These are phyloP conservation scores for Neurospora sp. DNA, from an alignment of 495 filamentous ascomycete genomes.

Conservation along the genomic window DNA sequence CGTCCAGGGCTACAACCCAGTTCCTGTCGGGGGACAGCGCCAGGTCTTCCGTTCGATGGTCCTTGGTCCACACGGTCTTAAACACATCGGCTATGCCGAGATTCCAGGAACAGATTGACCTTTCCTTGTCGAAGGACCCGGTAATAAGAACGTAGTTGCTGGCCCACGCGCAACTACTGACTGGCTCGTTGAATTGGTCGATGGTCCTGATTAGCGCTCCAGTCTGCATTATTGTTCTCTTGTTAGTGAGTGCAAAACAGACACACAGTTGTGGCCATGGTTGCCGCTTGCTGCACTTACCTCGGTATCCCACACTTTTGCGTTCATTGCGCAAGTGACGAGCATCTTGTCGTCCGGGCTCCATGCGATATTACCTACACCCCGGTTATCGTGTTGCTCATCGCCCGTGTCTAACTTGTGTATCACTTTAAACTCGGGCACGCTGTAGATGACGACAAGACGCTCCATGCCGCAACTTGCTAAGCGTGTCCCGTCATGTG, in stretches of 20 bases:
- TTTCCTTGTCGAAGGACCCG: conserved; percentile 59
- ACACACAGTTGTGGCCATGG: background rate
- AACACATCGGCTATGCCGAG: conserved; percentile 38
- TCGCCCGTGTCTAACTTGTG: conserved; percentile 56
- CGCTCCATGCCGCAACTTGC: conserved; percentile 72
- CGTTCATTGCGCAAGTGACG: conserved; percentile 72
- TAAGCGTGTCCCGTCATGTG: conserved; percentile 74
- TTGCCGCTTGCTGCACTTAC: conserved; percentile 36
- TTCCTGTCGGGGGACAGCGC: conserved; percentile 70
- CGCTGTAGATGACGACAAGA: conserved; percentile 74
- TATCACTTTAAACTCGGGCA: conserved; percentile 53
- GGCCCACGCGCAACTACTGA: conserved; percentile 80
- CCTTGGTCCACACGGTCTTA: conserved; percentile 50
- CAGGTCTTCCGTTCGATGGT: conserved; percentile 73
- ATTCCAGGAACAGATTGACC: conserved; percentile 61
- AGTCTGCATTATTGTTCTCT: conserved; percentile 38
- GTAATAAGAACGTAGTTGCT: conserved; percentile 72
- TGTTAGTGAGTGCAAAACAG: background rate
- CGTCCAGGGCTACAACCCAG: conserved; percentile 67
- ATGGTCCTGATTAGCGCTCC: conserved; percentile 55
- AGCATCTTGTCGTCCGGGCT: conserved; percentile 82
- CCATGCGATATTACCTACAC: conserved; percentile 72
- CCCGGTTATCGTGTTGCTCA: conserved; percentile 48
- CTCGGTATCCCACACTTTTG: conserved; percentile 67
- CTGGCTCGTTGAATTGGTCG: conserved; percentile 63